These are phyloP conservation scores for Aspergillus tanneri DNA, from an alignment of 2,329 filamentous ascomycete species.

Conservation along the genomic window DNA sequence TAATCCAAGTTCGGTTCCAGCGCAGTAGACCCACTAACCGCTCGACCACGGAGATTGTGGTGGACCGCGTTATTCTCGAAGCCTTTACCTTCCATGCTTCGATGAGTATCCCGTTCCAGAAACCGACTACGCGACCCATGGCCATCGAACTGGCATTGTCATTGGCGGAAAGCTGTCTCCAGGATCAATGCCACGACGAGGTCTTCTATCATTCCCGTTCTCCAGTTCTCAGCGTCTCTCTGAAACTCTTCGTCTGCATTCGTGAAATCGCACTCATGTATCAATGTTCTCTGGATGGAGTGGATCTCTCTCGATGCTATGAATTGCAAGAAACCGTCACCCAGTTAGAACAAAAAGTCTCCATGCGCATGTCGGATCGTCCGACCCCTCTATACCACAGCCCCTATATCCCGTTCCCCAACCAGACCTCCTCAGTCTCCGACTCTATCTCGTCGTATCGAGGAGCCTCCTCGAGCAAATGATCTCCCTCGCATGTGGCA, in stretches of 20 bases:
- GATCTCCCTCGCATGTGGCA: not conserved
- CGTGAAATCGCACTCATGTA: conserved; percentile 16
- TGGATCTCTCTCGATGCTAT: not conserved
- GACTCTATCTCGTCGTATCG: conserved; percentile 18
- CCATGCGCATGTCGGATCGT: no score
- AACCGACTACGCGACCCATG: not conserved
- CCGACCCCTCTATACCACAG: no score
- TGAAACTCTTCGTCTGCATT: conserved; percentile 22
- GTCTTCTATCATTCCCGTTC: conserved; percentile 11
- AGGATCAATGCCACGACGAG: conserved; percentile 6
- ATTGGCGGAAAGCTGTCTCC: conserved; percentile 14
- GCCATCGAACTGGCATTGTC: conserved; percentile 22
- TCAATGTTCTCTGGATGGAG: not conserved
- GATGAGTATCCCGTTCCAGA: conserved; percentile 27
- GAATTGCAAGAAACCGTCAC: conserved; percentile 6
- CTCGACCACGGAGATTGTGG: conserved; percentile 7
- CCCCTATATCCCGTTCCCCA: no score
- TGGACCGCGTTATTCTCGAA: conserved; percentile 22
- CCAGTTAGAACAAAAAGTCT: conserved; percentile 4
- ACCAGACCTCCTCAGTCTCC: conserved; percentile 8
- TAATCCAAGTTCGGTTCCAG: conserved; percentile 18
- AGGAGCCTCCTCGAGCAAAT: conserved; percentile 18
- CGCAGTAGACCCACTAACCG: not conserved
- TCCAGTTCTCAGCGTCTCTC: conserved; percentile 23
- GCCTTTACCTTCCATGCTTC: conserved; percentile 30